Evolutionary conservation across 2,329 filamentous ascomycete species (phyloP).

Genomic region (Alternaria postmessia): DNA sequence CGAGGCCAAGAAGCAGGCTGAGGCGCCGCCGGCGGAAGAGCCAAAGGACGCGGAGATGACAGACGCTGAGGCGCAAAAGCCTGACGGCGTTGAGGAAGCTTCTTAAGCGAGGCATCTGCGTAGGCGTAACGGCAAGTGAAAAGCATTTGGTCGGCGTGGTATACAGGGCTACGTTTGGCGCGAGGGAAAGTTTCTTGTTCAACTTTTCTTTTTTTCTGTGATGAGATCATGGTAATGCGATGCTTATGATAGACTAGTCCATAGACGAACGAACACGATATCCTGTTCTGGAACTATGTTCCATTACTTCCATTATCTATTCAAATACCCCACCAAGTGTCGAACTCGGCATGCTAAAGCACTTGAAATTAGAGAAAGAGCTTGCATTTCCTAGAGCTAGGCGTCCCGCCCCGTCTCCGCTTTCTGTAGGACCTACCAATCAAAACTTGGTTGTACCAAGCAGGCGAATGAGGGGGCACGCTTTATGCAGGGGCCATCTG

Average conservation of each 20-base stretch:
- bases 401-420: not conserved
- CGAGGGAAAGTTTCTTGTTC: conserved; percentile 13
- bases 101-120: conserved; percentile 23
- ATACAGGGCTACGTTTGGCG: conserved; percentile 16
- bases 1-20: conserved; percentile 68
- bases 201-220: conserved; percentile 14
- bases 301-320: not conserved
- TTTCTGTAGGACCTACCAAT: not conserved
- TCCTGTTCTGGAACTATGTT: conserved; percentile 1
- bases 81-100: conserved; percentile 51
- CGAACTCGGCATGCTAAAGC: not conserved
- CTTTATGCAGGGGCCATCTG: not conserved
- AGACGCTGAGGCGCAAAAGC: conserved; percentile 60
- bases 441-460: not conserved
- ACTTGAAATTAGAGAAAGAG: not conserved
- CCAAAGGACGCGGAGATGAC: conserved; percentile 65
- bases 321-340: not conserved
- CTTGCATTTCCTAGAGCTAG: not conserved
- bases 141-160: conserved; percentile 31
- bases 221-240: conserved; percentile 36
- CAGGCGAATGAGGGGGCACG: not conserved
- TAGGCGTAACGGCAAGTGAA: conserved; percentile 22
- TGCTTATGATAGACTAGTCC: conserved; percentile 40
- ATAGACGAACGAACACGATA: conserved; percentile 35
- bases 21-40: conserved; percentile 47